These are phyloP conservation scores for Vanrija humicola DNA, from an alignment of 1,284 basidiomycete species.

Conservation along the genomic window DNA sequence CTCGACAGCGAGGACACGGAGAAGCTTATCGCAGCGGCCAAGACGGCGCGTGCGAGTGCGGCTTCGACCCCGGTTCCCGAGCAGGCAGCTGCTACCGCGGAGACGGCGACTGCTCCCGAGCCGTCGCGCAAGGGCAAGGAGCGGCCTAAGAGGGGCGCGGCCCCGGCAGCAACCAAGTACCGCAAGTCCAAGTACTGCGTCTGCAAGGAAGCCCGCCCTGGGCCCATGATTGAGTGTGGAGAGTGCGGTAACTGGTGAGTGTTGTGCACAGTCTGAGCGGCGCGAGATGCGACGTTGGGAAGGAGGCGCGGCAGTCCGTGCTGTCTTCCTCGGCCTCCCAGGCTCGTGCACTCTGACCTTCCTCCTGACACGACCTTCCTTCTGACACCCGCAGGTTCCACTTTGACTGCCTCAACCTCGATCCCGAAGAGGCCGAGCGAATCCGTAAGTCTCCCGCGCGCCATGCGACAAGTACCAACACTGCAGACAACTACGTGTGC, in stretches of 20 bases:
- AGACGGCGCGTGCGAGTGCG: not conserved
- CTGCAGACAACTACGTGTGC: slow-evolving; percentile 36
- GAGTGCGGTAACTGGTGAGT: slow-evolving; percentile 43
- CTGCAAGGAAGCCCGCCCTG: slow-evolving; percentile 28
- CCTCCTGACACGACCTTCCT: not conserved
- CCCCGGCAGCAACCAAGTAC: not conserved
- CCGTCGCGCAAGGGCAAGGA: slow-evolving; percentile 19
- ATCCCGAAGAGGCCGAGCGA: slow-evolving; percentile 30
- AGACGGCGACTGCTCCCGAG: not conserved
- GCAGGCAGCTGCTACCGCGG: not conserved
- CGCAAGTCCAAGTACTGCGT: slow-evolving; percentile 31
- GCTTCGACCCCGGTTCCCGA: not conserved
- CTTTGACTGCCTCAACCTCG: slow-evolving; percentile 35
- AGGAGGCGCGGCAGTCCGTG: not conserved
- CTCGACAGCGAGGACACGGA: slow-evolving; percentile 32
- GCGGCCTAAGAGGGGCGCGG: slow-evolving; percentile 1
- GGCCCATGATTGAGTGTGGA: slow-evolving; percentile 47
- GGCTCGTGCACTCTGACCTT: not conserved
- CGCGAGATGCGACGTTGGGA: not conserved
- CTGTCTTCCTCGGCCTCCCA: too few relatives aligned
- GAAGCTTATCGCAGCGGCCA: slow-evolving; percentile 12
- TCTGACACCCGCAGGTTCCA: slow-evolving; percentile 32
- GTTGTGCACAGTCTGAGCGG: not conserved
- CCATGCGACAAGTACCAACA: slow-evolving; percentile 1
- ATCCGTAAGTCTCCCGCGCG: slow-evolving; percentile 32